Percentiles rank a stretch among this genome's conserved stretches.
Evolutionary conservation across 2,329 filamentous ascomycete genomes (phyloP).

Genomic region (Cercospora nicotianae): DNA sequence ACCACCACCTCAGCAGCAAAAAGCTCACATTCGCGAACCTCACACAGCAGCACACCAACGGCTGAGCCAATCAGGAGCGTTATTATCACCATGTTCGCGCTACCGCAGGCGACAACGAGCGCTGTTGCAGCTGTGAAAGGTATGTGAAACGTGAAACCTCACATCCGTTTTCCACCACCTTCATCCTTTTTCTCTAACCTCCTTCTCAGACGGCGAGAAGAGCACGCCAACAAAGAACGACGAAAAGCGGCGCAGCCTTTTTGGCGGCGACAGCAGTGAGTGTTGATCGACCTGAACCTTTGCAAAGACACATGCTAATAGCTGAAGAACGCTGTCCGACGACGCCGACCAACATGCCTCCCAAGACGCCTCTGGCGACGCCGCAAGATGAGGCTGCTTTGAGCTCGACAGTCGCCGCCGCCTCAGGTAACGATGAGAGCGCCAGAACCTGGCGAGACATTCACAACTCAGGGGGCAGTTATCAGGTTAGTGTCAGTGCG

Average conservation of each 20-base stretch:
- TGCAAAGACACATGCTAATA: background rate
- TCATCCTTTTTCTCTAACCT: background rate
- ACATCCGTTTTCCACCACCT: conserved; percentile 4
- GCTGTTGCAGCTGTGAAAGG: conserved; percentile 5
- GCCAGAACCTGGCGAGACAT: background rate
- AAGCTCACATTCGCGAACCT: background rate
- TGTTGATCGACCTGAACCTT: background rate
- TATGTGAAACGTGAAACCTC: conserved; percentile 7
- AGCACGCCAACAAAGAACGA: background rate
- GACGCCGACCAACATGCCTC: background rate
- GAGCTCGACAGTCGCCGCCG: background rate
- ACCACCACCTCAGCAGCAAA: background rate
- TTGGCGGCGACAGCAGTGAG: conserved; percentile 9
- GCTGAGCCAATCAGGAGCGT: background rate
- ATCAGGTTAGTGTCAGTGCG: conserved; percentile 1
- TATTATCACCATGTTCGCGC: conserved; percentile 18
- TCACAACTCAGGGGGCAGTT: background rate
- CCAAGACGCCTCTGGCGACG: background rate
- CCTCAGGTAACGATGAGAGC: background rate
- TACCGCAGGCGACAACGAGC: conserved; percentile 16
- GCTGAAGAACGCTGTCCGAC: background rate
- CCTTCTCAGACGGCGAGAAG: background rate
- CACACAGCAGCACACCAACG: background rate
- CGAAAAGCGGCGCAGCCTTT: background rate
- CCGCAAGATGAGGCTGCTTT: conserved; percentile 4